These are phyloP conservation scores for Calonectria leucothoes DNA, from an alignment of 2,329 filamentous ascomycete genomes.

Conservation along the genomic window DNA sequence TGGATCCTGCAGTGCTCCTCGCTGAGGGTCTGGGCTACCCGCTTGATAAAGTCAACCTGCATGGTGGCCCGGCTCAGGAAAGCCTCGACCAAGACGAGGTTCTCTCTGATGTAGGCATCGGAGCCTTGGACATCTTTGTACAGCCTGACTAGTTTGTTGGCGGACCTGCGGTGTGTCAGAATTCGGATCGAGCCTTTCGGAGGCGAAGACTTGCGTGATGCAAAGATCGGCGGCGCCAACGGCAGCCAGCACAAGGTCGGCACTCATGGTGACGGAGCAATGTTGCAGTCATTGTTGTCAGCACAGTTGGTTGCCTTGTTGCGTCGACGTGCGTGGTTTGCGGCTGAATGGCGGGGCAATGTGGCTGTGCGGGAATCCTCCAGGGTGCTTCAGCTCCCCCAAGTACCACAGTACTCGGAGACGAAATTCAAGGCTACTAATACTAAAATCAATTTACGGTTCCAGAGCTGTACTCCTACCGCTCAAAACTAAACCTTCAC, in stretches of 20 bases:
- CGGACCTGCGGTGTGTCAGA: not conserved
- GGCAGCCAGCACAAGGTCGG: not conserved
- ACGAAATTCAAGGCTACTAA: too few species aligned
- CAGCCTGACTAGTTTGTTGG: not conserved
- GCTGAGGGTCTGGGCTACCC: not conserved
- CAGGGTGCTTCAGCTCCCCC: not conserved
- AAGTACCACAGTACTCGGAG: too few species aligned
- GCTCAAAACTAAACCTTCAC: too few species aligned
- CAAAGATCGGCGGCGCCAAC: not conserved
- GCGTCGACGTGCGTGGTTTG: not conserved
- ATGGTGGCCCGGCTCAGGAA: slow-evolving; percentile 4
- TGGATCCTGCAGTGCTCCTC: slow-evolving; percentile 19
- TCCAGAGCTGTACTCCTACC: too few species aligned
- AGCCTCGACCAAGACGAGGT: slow-evolving; percentile 5
- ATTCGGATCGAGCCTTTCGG: too few species aligned
- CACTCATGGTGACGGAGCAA: not conserved
- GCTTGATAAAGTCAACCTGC: slow-evolving; percentile 18
- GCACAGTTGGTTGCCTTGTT: not conserved
- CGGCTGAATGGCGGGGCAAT: not conserved
- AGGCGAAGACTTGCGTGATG: not conserved
- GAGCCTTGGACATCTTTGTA: slow-evolving; percentile 13
- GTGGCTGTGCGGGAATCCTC: not conserved
- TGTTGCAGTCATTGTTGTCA: too few species aligned
- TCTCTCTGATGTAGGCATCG: slow-evolving; percentile 10
- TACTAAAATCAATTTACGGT: too few species aligned